Conservation (phyloP, 225 moss, liverwort and hornwort genomes). For the Physcomitrium patens region DNA sequence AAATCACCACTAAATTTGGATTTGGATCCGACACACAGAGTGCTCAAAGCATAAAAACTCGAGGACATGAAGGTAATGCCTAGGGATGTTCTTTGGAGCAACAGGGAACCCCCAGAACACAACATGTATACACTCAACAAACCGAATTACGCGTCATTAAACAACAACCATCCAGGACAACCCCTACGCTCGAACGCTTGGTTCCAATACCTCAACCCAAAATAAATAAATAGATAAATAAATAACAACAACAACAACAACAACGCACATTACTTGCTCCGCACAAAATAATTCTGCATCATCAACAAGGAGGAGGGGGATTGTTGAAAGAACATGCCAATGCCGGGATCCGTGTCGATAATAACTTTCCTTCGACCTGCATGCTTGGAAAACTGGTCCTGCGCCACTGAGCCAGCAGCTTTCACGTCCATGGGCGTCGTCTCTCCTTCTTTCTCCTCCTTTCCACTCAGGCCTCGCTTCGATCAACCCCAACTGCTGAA, state of each 20-base stretch:
- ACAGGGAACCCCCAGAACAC: background rate
- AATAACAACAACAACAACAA: no score
- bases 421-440: conserved; percentile 7
- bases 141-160: background rate
- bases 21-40: background rate
- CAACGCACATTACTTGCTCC: background rate
- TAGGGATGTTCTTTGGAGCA: background rate
- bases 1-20: conserved; percentile 3
- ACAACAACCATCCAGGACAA: no score
- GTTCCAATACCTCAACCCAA: background rate
- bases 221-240: no score
- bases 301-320: no score
- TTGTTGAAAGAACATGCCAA: conserved; percentile 51
- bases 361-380: conserved; percentile 61
- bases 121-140: background rate
- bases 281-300: background rate
- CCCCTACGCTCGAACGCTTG: no score
- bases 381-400: conserved; percentile 8
- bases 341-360: conserved; percentile 97
- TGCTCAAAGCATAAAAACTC: background rate
- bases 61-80: background rate
- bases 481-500: no score
- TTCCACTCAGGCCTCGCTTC: no score
- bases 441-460: background rate
- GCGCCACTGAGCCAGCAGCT: background rate